Evolutionary conservation across 345 rosid genomes (phyloP).

Genomic region (Brassica carinata): DNA sequence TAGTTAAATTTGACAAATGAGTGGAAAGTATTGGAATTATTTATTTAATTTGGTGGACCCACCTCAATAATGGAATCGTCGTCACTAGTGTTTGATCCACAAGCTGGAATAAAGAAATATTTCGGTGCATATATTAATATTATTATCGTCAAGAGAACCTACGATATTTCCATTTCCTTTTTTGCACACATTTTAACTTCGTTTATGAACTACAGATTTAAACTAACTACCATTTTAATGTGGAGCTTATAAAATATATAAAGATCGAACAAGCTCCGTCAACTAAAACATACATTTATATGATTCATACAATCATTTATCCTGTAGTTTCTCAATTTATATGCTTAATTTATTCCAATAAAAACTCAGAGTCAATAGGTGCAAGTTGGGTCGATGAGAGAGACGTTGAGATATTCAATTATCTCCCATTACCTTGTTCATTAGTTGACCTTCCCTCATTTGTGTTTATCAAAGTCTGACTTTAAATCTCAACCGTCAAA

Average conservation of each 20-base stretch:
- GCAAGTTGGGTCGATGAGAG: constrained; percentile 17
- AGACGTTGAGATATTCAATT: not conserved
- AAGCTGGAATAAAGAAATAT: not conserved
- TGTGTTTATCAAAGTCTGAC: constrained; percentile 14
- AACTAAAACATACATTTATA: too few species aligned
- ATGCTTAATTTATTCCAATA: not conserved
- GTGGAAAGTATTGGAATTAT: constrained; percentile 11
- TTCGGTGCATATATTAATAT: not conserved
- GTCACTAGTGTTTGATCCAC: not conserved
- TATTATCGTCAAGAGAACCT: too few species aligned
- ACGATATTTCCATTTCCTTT: too few species aligned
- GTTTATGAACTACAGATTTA: too few species aligned
- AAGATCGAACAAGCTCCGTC: too few species aligned
- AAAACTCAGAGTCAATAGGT: not conserved
- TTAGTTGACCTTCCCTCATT: not conserved
- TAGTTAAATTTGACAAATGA: constrained; percentile 9
- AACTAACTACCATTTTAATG: too few species aligned
- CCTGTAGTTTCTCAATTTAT: not conserved
- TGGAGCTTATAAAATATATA: too few species aligned
- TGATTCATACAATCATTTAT: too few species aligned
- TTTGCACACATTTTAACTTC: too few species aligned
- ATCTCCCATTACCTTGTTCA: not conserved
- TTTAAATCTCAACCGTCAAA: constrained; percentile 12
- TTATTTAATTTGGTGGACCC: constrained; percentile 8
- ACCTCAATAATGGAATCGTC: constrained; percentile 1